phyloP scores from a whole-genome alignment of 352 stramenopile genomes.

The Phytophthora litchii region DNA sequence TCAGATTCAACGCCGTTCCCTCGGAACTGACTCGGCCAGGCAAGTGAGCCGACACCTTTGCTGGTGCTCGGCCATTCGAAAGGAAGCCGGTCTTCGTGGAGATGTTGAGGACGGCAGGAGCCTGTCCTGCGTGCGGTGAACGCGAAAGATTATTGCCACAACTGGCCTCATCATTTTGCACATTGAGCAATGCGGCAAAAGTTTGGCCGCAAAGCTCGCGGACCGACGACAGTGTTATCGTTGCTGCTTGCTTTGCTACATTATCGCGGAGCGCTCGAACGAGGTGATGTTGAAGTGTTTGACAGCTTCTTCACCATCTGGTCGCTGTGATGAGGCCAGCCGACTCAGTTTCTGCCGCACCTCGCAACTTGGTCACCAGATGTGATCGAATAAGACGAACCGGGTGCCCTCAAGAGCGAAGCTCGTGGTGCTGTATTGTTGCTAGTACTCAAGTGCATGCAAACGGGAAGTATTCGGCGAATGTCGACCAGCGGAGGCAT shows the following conservation, averaged over 20 bases:
- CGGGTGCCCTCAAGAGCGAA: background rate
- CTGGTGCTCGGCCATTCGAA: slow-evolving; percentile 6
- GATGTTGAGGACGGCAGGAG: slow-evolving; percentile 1
- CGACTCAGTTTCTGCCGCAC: slow-evolving; percentile 19
- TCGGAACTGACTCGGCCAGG: slow-evolving; percentile 28
- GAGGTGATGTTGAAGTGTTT: slow-evolving; percentile 31
- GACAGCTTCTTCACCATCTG: slow-evolving; percentile 28
- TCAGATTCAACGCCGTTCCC: slow-evolving; percentile 8
- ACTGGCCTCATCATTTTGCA: slow-evolving; percentile 19
- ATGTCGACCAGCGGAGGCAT: slow-evolving; percentile 22
- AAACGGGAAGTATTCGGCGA: background rate
- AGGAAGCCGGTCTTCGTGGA: slow-evolving; percentile 2
- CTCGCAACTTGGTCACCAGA: slow-evolving; percentile 11
- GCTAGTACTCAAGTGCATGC: too few species aligned
- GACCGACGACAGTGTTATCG: background rate
- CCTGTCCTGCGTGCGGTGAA: slow-evolving; percentile 14
- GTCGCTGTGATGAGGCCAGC: slow-evolving; percentile 7
- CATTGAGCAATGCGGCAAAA: background rate
- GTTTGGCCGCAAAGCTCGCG: background rate
- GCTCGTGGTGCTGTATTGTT: background rate
- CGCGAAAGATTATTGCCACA: slow-evolving; percentile 8
- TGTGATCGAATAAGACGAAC: slow-evolving; percentile 16
- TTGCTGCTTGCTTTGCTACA: background rate
- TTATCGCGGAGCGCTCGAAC: background rate
- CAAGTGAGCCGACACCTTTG: background rate